These are phyloP conservation scores for Lojkania enalia DNA, from an alignment of 2,329 filamentous ascomycete genomes.

Conservation along the genomic window DNA sequence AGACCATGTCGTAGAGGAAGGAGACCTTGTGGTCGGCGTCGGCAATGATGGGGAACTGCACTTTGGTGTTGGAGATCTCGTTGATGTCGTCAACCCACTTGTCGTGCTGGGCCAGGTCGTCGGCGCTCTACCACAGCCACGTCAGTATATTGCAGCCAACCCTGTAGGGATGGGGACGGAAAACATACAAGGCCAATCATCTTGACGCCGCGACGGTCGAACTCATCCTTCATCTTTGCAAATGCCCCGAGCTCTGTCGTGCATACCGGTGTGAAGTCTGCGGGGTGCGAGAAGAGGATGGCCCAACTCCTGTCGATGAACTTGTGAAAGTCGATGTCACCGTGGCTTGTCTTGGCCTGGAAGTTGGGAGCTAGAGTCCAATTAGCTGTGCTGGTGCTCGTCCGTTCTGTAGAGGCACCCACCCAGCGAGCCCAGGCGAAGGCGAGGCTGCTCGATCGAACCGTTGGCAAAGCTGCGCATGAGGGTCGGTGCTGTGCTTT, in stretches of 20 bases:
- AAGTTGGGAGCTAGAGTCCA: conserved; percentile 74
- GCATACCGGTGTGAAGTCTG: conserved; percentile 91
- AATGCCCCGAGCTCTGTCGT: conserved; percentile 95
- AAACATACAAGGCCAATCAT: conserved; percentile 73
- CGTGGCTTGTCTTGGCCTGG: conserved; percentile 76
- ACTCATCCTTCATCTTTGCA: conserved; percentile 85
- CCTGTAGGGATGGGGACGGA: neutral
- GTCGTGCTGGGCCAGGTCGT: conserved; percentile 80
- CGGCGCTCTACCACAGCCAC: conserved; percentile 68
- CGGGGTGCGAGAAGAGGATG: conserved; percentile 82
- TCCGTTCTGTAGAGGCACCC: conserved; percentile 7
- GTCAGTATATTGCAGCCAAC: neutral
- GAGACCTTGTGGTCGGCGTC: conserved; percentile 54
- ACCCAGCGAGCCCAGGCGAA: conserved; percentile 50
- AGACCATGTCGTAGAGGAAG: conserved; percentile 56
- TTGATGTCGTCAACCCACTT: conserved; percentile 83
- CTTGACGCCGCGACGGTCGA: conserved; percentile 84
- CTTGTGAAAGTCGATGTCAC: conserved; percentile 80
- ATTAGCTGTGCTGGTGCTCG: neutral
- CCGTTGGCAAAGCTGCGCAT: conserved; percentile 45
- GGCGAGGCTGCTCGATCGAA: conserved; percentile 45
- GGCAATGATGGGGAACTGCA: conserved; percentile 56
- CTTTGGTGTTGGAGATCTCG: conserved; percentile 48
- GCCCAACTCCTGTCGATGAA: conserved; percentile 80
- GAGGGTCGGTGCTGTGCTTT: conserved; percentile 32